These are phyloP conservation scores for Halophytophthora batemanensis DNA, from an alignment of 352 stramenopile species.

Conservation along the genomic window DNA sequence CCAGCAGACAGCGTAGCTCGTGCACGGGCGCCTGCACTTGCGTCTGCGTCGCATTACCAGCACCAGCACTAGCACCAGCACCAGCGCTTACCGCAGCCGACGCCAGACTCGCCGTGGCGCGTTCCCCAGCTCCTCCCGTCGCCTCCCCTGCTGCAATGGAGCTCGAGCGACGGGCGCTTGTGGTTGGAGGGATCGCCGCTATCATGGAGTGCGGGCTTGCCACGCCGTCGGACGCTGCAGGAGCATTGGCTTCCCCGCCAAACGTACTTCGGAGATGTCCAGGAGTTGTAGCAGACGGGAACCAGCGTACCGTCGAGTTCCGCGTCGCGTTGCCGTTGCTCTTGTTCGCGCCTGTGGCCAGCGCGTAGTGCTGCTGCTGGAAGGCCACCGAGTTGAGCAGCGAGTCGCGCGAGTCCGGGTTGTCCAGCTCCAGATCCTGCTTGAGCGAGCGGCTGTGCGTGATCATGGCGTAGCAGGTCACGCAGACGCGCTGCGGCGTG, in stretches of 20 bases:
- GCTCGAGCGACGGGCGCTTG: constrained; percentile 14
- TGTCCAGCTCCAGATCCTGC: constrained; percentile 33
- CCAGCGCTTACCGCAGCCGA: constrained; percentile 5
- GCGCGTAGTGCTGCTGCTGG: constrained; percentile 31
- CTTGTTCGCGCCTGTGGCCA: constrained; percentile 8
- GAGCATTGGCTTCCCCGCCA: constrained; percentile 11
- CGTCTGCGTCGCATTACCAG: constrained; percentile 12
- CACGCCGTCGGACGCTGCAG: background rate
- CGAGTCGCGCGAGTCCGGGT: constrained; percentile 16
- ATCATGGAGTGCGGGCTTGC: constrained; percentile 15
- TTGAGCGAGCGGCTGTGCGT: constrained; percentile 40
- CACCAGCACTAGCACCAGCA: constrained; percentile 8
- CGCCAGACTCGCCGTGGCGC: constrained; percentile 16
- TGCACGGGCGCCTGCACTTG: constrained; percentile 35
- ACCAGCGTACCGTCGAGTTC: constrained; percentile 10
- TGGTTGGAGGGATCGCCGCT: constrained; percentile 9
- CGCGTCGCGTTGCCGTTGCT: constrained; percentile 2
- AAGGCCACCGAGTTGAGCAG: constrained; percentile 17
- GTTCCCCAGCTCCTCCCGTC: constrained; percentile 28
- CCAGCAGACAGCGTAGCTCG: constrained; percentile 51
- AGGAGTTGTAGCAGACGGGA: constrained; percentile 3
- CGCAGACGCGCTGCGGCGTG: constrained; percentile 73
- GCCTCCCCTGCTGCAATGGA: constrained; percentile 30
- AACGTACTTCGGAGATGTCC: constrained; percentile 10
- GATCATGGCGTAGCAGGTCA: constrained; percentile 74